A percentile compares a stretch with the other conserved stretches of the same genome.
These are phyloP conservation scores for Thalassiosira hispida DNA, from an alignment of 352 stramenopile genomes.

Conservation along the genomic window DNA sequence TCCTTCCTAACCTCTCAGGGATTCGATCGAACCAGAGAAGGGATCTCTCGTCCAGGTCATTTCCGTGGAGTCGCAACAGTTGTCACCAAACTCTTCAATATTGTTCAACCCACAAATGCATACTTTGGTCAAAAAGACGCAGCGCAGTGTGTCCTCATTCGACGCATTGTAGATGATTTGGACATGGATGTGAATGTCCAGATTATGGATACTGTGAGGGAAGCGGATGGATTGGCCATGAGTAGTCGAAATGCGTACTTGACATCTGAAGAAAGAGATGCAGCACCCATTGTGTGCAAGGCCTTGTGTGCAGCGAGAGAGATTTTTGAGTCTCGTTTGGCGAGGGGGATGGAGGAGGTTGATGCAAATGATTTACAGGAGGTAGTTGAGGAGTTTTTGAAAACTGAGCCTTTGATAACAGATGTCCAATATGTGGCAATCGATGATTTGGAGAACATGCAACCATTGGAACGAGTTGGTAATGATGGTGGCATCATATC, in stretches of 20 bases:
- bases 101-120: slow-evolving; percentile 94
- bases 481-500: slow-evolving; percentile 89
- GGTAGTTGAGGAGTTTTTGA: slow-evolving; percentile 63
- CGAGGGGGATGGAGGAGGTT: slow-evolving; percentile 68
- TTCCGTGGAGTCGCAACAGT: slow-evolving; percentile 99
- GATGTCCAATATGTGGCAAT: slow-evolving; percentile 97
- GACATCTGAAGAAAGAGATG: slow-evolving; percentile 87
- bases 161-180: slow-evolving; percentile 94
- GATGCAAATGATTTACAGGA: slow-evolving; percentile 55
- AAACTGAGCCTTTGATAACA: slow-evolving; percentile 89
- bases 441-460: slow-evolving; percentile 93
- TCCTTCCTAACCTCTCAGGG: slow-evolving; percentile 65
- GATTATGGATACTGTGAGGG: slow-evolving; percentile 91
- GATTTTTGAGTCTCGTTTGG: slow-evolving; percentile 48
- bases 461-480: slow-evolving; percentile 88
- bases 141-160: slow-evolving; percentile 95
- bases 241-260: slow-evolving; percentile 99
- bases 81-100: slow-evolving; percentile 99
- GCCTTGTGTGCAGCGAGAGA: slow-evolving; percentile 79
- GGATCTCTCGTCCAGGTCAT: slow-evolving; percentile 92
- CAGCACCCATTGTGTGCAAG: slow-evolving; percentile 89
- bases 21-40: slow-evolving; percentile 94
- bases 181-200: slow-evolving; percentile 93
- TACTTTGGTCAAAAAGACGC: slow-evolving; percentile 99
- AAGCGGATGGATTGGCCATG: slow-evolving; percentile 95